Evolutionary conservation across 495 filamentous ascomycete genomes (phyloP), one percentile per base, ranked within the genome.

Genomic region (Oidiodendron maius): DNA sequence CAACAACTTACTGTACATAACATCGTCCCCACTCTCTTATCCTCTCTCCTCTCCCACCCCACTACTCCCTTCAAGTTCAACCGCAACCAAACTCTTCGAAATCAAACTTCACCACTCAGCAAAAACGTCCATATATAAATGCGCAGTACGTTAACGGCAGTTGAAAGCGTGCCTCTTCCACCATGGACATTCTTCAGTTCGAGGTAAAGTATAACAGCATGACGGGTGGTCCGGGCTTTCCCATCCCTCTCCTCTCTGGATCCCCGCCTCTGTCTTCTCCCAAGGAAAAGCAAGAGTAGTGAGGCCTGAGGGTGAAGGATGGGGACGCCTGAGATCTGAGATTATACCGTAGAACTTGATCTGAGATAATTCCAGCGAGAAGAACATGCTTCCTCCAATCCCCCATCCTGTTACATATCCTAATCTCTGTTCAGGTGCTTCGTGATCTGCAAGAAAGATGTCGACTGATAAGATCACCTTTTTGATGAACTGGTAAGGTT

Each of bases 291-390:
- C 26, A 34, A 10, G 18, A 9, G 37, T 36, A 13, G 22, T 25
- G 30, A 45, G 50, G 42, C 46, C 49, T 52, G 34, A 44, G 6
- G 12, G 26, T 30, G 26, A 42, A 40, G 37, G 22, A 32, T 50
- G 22, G 44, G 53, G 51, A 25, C 62, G 53, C 39, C 28, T 65
- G 61, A n/a, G 74, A 74, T 77, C 77, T 81, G 77, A 81, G 77
- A 81, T 72, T 76, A 81, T 74, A 81, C 77, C 78, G 77, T 78
- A 69, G 65, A 84, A 86, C 82, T 84, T 86, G 82, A 86, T 84
- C 82, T 83, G 26, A 80, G 82, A 83, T 82, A 84, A 86, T 86
- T 76, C 81, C 79, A 83, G 82, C 82, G 82, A 81, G 26, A 84
- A 84, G 81, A 76, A 85, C 77, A 80, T 83, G 81, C 81, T 78